Evolutionary conservation across 495 filamentous ascomycete species (phyloP), one percentile per base, ranked within the genome.

Genomic region (Immersiella caudata): DNA sequence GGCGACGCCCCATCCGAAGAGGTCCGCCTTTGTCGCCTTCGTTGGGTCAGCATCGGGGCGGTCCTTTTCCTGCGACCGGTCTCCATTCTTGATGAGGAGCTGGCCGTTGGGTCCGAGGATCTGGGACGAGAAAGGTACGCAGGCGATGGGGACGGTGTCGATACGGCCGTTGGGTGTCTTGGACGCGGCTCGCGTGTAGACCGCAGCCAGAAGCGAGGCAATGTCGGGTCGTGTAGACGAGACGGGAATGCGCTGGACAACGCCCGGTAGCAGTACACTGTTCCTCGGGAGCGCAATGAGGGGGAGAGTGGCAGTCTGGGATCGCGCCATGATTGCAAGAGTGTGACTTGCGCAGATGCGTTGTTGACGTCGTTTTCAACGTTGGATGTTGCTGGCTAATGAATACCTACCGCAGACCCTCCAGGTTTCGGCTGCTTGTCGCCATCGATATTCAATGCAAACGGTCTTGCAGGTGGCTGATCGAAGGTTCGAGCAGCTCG

Each of bases 251-350:
- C 92, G 87, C 29, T 93, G 80, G 49, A 91, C 89, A 20, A 90
- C 87, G 59, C 93, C 92, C 22, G 93, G 94, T 0, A 97, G 85
- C 26, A 97, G 86, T 46, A 96, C 90, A 40, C 84, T 83, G 71
- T 87, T 88, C 67, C 88, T 87, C 21, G 91, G 85, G 26, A 96
- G 84, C 22, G 91, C 89, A 60, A 97, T 88, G 68, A 97, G 78
- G 51, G 93, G 90, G 24, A 96, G 80, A 66, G 79, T 78, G 14
- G 72, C 73, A 24, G 79, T 74, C 64, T 79, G 77, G 66, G 77
- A 67, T 68, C 70, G 71, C 3, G 62, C 62, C 72, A 73, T 74
- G 54, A 33, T 62, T 62, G 20, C 18, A 20, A 7, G 26, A 33
- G 16, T 24, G 60, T 49, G 18, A 6, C 9, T 2, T 55, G 52